Percentiles rank a stretch among this genome's conserved stretches.
Evolutionary conservation across 2,329 filamentous ascomycete genomes (phyloP).

Genomic region (Cadophora sp.): DNA sequence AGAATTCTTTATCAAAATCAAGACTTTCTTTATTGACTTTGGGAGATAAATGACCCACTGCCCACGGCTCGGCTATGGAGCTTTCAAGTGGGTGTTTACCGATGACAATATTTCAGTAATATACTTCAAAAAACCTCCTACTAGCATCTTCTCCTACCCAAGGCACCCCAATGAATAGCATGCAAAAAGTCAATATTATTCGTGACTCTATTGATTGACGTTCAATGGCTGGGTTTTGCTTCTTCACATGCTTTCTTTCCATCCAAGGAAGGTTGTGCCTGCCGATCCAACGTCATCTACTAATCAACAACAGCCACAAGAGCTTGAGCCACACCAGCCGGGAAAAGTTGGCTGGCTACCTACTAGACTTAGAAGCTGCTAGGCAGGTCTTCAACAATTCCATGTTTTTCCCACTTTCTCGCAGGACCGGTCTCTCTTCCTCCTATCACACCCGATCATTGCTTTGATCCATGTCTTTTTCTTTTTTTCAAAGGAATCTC

Average conservation of each 20-base stretch:
- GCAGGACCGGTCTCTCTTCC: conserved; percentile 25
- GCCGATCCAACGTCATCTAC: conserved; percentile 15
- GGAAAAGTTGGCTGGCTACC: conserved; percentile 17
- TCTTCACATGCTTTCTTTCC: conserved; percentile 7
- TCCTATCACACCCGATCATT: conserved; percentile 24
- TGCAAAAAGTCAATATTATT: no score
- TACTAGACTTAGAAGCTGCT: no score
- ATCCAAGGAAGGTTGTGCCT: neutral
- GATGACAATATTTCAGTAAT: no score
- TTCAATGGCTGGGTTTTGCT: neutral
- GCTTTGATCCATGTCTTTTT: conserved; percentile 25
- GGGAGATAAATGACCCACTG: no score
- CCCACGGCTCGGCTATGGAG: no score
- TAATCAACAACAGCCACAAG: neutral
- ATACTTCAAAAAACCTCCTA: no score
- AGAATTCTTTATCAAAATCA: no score
- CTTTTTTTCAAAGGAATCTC: conserved; percentile 24
- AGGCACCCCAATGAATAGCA: no score
- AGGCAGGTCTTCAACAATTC: conserved; percentile 11
- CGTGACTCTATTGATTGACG: no score
- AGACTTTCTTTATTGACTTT: no score
- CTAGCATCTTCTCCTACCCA: no score
- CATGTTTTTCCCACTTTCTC: conserved; percentile 21
- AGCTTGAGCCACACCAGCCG: conserved; percentile 12
- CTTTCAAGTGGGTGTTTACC: no score